These are phyloP conservation scores for Diplogelasinospora grovesii DNA, from an alignment of 495 filamentous ascomycete genomes.

Conservation along the genomic window DNA sequence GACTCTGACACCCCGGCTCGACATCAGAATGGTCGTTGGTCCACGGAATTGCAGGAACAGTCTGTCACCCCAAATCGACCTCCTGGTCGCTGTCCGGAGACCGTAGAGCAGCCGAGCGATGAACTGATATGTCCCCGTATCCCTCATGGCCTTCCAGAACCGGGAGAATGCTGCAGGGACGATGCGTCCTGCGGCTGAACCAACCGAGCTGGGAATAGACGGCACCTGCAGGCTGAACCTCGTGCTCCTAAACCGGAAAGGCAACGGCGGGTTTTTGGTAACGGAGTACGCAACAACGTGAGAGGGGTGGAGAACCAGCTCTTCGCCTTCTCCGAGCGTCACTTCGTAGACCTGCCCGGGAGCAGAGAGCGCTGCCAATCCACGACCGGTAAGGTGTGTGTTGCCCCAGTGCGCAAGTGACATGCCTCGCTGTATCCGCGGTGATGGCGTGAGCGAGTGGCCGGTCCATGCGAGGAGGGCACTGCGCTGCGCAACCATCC, in stretches of 20 bases:
- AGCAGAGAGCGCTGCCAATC: conserved; percentile 75
- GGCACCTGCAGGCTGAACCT: conserved; percentile 75
- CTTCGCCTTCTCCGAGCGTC: conserved; percentile 66
- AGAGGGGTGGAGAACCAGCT: conserved; percentile 79
- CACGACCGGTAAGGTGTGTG: conserved; percentile 78
- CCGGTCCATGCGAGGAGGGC: conserved; percentile 96
- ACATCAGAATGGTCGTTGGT: conserved; percentile 75
- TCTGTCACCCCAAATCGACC: conserved; percentile 89
- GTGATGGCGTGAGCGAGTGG: conserved; percentile 67
- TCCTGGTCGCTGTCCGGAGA: conserved; percentile 64
- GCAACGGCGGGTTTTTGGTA: conserved; percentile 61
- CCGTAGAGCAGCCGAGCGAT: conserved; percentile 53
- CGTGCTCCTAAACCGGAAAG: conserved; percentile 78
- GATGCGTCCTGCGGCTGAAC: conserved; percentile 30
- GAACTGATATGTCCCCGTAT: conserved; percentile 62
- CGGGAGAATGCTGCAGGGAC: conserved; percentile 46
- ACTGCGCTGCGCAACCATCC: conserved; percentile 81
- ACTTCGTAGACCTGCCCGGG: conserved; percentile 84
- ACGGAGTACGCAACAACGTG: conserved; percentile 87
- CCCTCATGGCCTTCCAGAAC: conserved; percentile 64
- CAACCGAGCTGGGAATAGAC: conserved; percentile 45
- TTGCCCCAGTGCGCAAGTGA: conserved; percentile 86
- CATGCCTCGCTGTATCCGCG: conserved; percentile 66
- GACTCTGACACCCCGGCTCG: conserved; percentile 68
- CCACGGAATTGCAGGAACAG: conserved; percentile 86